Base-by-base conservation (phyloP, 75 land plant genomes). In the Azolla pinnata region DNA sequence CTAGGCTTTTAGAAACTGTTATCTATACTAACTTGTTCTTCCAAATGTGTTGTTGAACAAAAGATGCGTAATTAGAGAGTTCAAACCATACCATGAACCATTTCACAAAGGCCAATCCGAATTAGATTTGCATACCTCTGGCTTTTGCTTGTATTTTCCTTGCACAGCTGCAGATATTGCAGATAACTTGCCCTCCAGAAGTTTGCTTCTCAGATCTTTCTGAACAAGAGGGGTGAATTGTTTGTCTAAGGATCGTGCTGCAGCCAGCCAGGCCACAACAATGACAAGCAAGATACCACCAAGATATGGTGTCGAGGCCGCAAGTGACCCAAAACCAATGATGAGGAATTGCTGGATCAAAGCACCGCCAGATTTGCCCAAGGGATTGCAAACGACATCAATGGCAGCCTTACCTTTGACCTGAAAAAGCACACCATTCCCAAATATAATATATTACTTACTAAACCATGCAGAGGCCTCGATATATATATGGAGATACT, bases 331-430 rank as follows among this genome's bases (percentile, higher is more conserved):
- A 34, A 73, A 73, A 2, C 63, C 56, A 40, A 73, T 27, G 23
- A 76, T 76, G 38, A 76, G 70, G 42, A 76, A 65, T 48, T 72
- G 79, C 71, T 77, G 79, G 33, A 77, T 77, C 18, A 77, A 63
- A 29, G 79, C 79, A 47, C 79, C 79, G 55, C 79, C 79, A 35
- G 79, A 77, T 33, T 77, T 77, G 24, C 79, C 79, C 34, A 77
- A 63, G 27, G 79, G 79, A 33, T 77, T 77, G 79, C 79, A 77
- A 18, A 77, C 79, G 2, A 77, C 79, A 66, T 77, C 79, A 40
- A 77, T 67, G 26, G 79, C 79, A 50, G 79, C 79, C 64, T 77
- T 77, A 14, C 79, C 79, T 63, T 77, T 77, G 5, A 77, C 77
- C 76, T 77, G 76, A 57, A 71, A 27, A 60, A 42, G 12, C 20